phyloP scores from a whole-genome alignment of 23 red algal genomes.

The Gracilaria caudata region DNA sequence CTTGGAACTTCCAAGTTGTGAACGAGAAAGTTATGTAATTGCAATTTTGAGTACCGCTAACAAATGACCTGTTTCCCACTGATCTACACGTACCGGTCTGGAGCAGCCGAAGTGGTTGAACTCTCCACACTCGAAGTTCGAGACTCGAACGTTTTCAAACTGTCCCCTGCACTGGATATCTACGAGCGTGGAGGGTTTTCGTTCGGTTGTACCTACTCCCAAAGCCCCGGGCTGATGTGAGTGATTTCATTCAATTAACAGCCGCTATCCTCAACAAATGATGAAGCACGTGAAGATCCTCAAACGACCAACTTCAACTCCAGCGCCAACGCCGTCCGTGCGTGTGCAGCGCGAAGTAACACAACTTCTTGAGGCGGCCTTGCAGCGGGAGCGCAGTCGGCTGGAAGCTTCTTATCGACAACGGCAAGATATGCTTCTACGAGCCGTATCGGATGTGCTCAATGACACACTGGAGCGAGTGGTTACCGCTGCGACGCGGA shows the following conservation, averaged over 20 bases:
- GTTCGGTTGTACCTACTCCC: background rate
- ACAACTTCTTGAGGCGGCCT: constrained; percentile 24
- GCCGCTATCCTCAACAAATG: too few relatives aligned
- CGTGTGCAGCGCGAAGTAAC: constrained; percentile 30
- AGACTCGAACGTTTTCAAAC: too few relatives aligned
- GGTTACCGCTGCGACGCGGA: constrained; percentile 31
- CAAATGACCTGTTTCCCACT: too few relatives aligned
- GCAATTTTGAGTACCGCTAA: too few relatives aligned
- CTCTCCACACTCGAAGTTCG: too few relatives aligned
- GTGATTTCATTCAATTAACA: too few relatives aligned
- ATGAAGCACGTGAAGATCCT: constrained; percentile 79
- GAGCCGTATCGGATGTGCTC: constrained; percentile 57
- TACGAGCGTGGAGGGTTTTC: background rate
- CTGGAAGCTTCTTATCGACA: constrained; percentile 51
- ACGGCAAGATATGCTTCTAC: constrained; percentile 56
- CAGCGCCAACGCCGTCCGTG: constrained; percentile 24
- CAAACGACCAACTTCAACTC: constrained; percentile 31
- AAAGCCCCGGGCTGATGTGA: background rate
- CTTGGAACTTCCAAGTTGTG: too few relatives aligned
- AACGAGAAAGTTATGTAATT: too few relatives aligned
- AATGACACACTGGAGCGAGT: constrained; percentile 53
- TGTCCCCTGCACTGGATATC: too few relatives aligned
- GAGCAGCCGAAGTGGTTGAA: too few relatives aligned
- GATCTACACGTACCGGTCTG: too few relatives aligned
- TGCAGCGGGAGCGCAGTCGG: constrained; percentile 43